phyloP scores from a whole-genome alignment of 768 basidiomycete species.

The Tricholoma matsutake region DNA sequence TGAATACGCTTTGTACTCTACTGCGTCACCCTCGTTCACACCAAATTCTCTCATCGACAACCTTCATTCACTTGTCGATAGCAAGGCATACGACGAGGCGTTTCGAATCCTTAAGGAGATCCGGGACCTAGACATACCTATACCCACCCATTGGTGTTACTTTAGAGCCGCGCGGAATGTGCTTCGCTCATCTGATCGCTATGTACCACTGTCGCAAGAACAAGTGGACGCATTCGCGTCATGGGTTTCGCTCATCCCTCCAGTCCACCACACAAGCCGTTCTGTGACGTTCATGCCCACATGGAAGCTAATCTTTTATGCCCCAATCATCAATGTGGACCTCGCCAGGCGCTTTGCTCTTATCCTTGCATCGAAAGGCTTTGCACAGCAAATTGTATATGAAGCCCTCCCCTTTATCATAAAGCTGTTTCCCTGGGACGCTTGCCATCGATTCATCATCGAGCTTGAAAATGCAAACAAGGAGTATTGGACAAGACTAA shows the following conservation, averaged over 20 bases:
- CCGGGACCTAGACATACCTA: slow-evolving; percentile 22
- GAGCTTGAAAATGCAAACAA: slow-evolving; percentile 27
- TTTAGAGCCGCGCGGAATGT: slow-evolving; percentile 25
- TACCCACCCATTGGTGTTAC: slow-evolving; percentile 29
- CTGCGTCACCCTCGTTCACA: not conserved
- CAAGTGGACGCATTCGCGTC: slow-evolving; percentile 17
- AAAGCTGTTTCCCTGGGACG: slow-evolving; percentile 36
- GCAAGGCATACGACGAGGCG: slow-evolving; percentile 25
- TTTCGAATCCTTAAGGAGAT: slow-evolving; percentile 31
- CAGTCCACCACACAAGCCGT: slow-evolving; percentile 2
- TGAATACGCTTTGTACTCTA: slow-evolving; percentile 20
- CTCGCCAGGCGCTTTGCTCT: slow-evolving; percentile 30
- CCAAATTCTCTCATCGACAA: slow-evolving; percentile 11
- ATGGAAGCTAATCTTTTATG: slow-evolving; percentile 22
- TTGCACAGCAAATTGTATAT: slow-evolving; percentile 17
- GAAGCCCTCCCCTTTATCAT: slow-evolving; percentile 37
- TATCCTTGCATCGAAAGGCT: slow-evolving; percentile 40
- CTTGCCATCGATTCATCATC: slow-evolving; percentile 37
- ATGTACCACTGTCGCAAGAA: slow-evolving; percentile 5
- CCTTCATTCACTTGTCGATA: slow-evolving; percentile 21
- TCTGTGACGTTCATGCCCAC: slow-evolving; percentile 16
- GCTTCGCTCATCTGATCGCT: slow-evolving; percentile 8
- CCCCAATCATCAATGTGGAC: slow-evolving; percentile 21
- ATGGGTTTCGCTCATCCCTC: slow-evolving; percentile 37
- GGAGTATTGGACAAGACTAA: slow-evolving; percentile 15